Percentiles rank a stretch among this genome's conserved stretches.
phyloP scores from a whole-genome alignment of 257 asterid species.

The Gentiana straminea region DNA sequence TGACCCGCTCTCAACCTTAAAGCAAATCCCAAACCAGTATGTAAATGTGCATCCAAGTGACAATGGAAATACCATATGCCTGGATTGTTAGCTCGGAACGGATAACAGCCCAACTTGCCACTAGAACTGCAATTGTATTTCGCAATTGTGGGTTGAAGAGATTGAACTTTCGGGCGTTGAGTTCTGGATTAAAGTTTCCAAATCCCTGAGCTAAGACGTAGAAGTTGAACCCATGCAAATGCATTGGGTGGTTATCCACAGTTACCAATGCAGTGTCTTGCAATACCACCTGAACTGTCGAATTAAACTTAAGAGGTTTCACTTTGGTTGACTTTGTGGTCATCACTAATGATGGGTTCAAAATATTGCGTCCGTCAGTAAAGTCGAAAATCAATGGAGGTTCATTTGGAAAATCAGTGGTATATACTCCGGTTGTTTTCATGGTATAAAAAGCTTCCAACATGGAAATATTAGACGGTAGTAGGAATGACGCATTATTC shows the following conservation, averaged over 20 bases:
- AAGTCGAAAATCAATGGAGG: constrained; percentile 10
- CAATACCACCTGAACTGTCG: constrained; percentile 11
- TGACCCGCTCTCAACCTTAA: constrained; percentile 10
- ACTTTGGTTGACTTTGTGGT: constrained; percentile 7
- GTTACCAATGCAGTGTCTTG: constrained; percentile 7
- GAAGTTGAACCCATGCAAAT: constrained; percentile 13
- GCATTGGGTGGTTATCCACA: constrained; percentile 8
- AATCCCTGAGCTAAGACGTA: constrained; percentile 13
- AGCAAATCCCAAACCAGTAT: constrained; percentile 8
- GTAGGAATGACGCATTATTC: constrained; percentile 8
- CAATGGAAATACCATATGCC: constrained; percentile 16
- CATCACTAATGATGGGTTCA: not conserved
- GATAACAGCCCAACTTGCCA: constrained; percentile 14
- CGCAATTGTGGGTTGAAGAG: constrained; percentile 9
- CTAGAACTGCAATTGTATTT: constrained; percentile 10
- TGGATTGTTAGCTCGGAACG: constrained; percentile 15
- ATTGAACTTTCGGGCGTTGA: constrained; percentile 1
- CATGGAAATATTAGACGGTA: constrained; percentile 6
- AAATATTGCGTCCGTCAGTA: constrained; percentile 4
- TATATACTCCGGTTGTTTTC: constrained; percentile 4
- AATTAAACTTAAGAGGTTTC: constrained; percentile 7
- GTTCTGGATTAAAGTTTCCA: constrained; percentile 7
- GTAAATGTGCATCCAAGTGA: constrained; percentile 10
- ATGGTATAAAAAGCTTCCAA: constrained; percentile 4
- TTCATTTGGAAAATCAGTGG: constrained; percentile 3